Conservation (phyloP, 2,329 filamentous ascomycete genomes). For the Paramyrothecium sp. region DNA sequence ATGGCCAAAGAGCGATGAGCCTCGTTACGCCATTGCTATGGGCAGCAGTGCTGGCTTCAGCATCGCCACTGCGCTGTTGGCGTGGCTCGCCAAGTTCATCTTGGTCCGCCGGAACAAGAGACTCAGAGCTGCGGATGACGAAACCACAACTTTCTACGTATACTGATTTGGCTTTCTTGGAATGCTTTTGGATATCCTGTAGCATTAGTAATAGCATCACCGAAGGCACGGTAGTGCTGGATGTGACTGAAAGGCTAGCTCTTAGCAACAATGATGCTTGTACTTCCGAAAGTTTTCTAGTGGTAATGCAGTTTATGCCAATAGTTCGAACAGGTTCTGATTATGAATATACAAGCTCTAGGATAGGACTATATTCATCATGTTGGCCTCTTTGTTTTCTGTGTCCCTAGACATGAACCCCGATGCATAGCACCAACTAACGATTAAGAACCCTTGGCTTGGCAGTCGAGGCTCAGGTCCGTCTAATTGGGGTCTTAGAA, state of each 20-base stretch:
- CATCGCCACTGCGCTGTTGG: conserved; percentile 29
- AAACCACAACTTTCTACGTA: conserved; percentile 21
- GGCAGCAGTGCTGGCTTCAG: conserved; percentile 28
- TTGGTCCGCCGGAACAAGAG: conserved; percentile 32
- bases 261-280: too few species aligned
- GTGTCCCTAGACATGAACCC: too few species aligned
- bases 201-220: too few species aligned
- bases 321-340: too few species aligned
- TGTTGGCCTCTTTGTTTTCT: too few species aligned
- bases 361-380: too few species aligned
- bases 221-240: too few species aligned
- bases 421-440: background rate
- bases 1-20: conserved; percentile 34
- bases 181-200: background rate
- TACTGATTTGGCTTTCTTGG: conserved; percentile 9
- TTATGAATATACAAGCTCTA: too few species aligned
- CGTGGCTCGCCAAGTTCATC: conserved; percentile 35
- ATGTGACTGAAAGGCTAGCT: too few species aligned
- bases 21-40: conserved; percentile 35
- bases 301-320: too few species aligned
- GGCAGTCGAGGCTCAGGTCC: background rate
- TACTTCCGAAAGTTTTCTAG: too few species aligned
- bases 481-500: background rate
- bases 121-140: conserved; percentile 20
- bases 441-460: background rate